Evolutionary conservation across 257 asterid genomes (phyloP).

Genomic region (Ligustrum vulgare): DNA sequence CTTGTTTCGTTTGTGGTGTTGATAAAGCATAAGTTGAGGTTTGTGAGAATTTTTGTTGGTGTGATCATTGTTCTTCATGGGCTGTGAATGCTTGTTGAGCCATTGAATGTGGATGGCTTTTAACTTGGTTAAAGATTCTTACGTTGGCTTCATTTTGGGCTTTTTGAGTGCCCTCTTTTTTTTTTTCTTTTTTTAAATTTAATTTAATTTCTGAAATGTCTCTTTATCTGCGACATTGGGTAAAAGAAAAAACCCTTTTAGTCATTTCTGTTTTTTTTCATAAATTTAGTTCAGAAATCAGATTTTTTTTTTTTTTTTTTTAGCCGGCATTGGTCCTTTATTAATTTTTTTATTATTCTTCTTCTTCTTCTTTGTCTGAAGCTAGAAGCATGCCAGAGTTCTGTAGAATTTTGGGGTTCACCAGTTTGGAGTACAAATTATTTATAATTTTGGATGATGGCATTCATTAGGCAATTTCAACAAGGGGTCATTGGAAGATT

Average conservation of each 20-base stretch:
- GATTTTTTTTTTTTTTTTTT: slow-evolving; percentile 1
- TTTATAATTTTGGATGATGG: not conserved
- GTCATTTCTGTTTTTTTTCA: not conserved
- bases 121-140: slow-evolving; percentile 1
- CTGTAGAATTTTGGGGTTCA: not conserved
- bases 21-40: slow-evolving; percentile 16
- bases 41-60: not conserved
- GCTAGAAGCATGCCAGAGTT: not conserved
- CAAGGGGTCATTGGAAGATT: slow-evolving; percentile 7
- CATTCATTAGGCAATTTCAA: slow-evolving; percentile 11
- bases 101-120: slow-evolving; percentile 14
- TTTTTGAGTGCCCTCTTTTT: not conserved
- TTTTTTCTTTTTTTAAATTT: not conserved
- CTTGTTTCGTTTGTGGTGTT: slow-evolving; percentile 14
- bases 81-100: slow-evolving; percentile 13
- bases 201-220: not conserved
- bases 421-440: not conserved
- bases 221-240: not conserved
- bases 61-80: slow-evolving; percentile 18
- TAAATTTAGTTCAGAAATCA: not conserved
- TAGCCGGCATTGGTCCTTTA: not conserved
- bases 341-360: not conserved
- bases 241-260: not conserved
- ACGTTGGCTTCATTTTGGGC: slow-evolving; percentile 3
- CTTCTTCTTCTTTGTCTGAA: slow-evolving; percentile 16